Evolutionary conservation across 2,329 filamentous ascomycete species (phyloP).

Genomic region (Nothophoma quercina): DNA sequence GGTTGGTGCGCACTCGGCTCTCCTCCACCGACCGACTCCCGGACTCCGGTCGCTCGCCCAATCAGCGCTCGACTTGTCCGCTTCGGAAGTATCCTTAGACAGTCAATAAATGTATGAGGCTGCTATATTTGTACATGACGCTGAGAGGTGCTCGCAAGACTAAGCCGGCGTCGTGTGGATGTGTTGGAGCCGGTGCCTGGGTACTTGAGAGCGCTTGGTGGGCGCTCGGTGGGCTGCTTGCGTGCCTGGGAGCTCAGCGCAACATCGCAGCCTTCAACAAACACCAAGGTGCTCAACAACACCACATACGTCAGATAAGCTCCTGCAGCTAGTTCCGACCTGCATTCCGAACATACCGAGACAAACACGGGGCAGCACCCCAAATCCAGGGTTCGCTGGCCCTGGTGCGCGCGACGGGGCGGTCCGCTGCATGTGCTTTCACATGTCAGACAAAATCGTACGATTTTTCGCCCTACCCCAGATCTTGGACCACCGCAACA

Average conservation of each 20-base stretch:
- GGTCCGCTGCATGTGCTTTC: slow-evolving; percentile 32
- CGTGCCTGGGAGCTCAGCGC: background rate
- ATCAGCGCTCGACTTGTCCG: slow-evolving; percentile 16
- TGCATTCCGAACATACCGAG: slow-evolving; percentile 18
- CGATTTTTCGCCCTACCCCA: slow-evolving; percentile 35
- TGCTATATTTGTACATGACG: slow-evolving; percentile 9
- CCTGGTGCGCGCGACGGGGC: slow-evolving; percentile 12
- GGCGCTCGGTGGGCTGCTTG: background rate
- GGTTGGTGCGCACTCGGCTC: slow-evolving; percentile 10
- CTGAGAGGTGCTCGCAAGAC: background rate
- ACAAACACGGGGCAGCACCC: slow-evolving; percentile 14
- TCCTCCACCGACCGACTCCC: slow-evolving; percentile 11
- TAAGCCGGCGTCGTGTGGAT: background rate
- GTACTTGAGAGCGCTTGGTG: background rate
- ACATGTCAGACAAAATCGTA: slow-evolving; percentile 41
- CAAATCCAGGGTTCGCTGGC: slow-evolving; percentile 21
- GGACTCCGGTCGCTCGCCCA: slow-evolving; percentile 12
- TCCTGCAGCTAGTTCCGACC: slow-evolving; percentile 12
- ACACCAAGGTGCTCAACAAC: slow-evolving; percentile 1
- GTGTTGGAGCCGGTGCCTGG: background rate
- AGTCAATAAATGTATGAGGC: background rate
- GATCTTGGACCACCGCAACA: slow-evolving; percentile 10
- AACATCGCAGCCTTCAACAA: background rate
- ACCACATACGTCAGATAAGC: slow-evolving; percentile 8
- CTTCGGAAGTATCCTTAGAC: slow-evolving; percentile 2